Conservation (phyloP, 2,329 filamentous ascomycete genomes). For the Chaetomiaceae sp. region DNA sequence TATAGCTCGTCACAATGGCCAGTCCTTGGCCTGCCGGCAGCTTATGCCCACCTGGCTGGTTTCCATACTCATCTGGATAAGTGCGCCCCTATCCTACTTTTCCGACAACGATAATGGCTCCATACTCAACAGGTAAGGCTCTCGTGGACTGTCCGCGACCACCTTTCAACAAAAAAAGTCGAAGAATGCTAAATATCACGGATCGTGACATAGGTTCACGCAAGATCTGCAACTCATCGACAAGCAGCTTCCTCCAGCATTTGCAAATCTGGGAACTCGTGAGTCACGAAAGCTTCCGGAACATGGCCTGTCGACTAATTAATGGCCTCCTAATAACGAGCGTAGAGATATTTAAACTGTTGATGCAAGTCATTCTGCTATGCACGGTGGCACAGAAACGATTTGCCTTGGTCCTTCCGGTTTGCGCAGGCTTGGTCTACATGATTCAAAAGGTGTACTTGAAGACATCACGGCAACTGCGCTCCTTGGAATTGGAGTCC, state of each 20-base stretch:
- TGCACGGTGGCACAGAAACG: conserved; percentile 42
- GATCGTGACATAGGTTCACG: too few species aligned
- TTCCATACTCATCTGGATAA: conserved; percentile 21
- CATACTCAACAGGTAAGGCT: conserved; percentile 12
- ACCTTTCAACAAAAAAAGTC: too few species aligned
- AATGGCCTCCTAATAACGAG: background rate
- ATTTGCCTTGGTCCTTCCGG: conserved; percentile 44
- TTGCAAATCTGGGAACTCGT: background rate
- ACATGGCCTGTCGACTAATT: background rate
- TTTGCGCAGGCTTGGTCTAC: conserved; percentile 38
- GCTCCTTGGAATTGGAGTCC: conserved; percentile 52
- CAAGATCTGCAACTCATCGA: conserved; percentile 44
- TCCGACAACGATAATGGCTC: conserved; percentile 37
- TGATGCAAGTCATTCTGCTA: conserved; percentile 43
- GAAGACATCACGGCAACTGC: conserved; percentile 52
- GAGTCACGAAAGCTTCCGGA: background rate
- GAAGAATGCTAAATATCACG: too few species aligned
- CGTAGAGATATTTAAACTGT: conserved; percentile 37
- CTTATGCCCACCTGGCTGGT: too few species aligned
- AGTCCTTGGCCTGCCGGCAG: too few species aligned
- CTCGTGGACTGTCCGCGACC: too few species aligned
- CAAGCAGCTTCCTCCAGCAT: conserved; percentile 37
- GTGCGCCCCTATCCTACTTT: conserved; percentile 40
- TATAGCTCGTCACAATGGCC: too few species aligned
- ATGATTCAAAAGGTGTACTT: conserved; percentile 49